Evolutionary conservation across 2,329 filamentous ascomycete genomes (phyloP), one percentile per base, ranked within the genome.

Genomic region (Phaeoacremonium minimum): DNA sequence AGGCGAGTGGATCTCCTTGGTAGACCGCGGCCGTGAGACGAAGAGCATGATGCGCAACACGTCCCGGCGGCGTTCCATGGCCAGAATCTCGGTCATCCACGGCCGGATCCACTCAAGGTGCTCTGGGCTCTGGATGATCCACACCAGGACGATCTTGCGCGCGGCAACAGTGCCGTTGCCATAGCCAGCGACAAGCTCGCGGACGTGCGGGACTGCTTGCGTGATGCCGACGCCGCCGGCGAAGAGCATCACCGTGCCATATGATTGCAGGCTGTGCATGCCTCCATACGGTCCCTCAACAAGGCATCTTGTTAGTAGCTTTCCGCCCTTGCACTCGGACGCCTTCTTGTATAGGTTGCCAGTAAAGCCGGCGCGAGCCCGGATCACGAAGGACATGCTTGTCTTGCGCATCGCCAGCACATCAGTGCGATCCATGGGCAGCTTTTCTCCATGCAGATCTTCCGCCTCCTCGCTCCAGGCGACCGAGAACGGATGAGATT

Each of bases 101-200:
- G 83, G 83, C 32, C 84, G 73, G 53, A 89, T 88, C 85, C 85
- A 90, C 58, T 90, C 85, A 18, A 90, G 71, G 56, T 89, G 85
- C 63, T 89, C 85, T 48, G 83, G 83, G 50, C 76, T 84, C 50
- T 86, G 85, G 39, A 91, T 85, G 33, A 81, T 81, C 86, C 86
- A 91, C 28, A 89, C 78, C 16, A 91, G 71, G 5, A 87, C 68
- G 33, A 90, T 71, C 55, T 81, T 85, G 44, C 83, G 77, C 2
- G 83, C 79, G 1, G 84, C 82, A 6, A 84, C 80, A 1, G 80
- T 87, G 39, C 80, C 80, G 44, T 82, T 77, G 42, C 73, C 71
- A 56, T 76, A 85, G 28, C 84, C 83, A 6, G 71, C 66, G 18
- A 90, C 77, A 1, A 91, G 73, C 45, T 87, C 77, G 39, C 82